These are phyloP conservation scores for Neopestalotiopsis sp. DNA, from an alignment of 2,329 filamentous ascomycete species.

Conservation along the genomic window DNA sequence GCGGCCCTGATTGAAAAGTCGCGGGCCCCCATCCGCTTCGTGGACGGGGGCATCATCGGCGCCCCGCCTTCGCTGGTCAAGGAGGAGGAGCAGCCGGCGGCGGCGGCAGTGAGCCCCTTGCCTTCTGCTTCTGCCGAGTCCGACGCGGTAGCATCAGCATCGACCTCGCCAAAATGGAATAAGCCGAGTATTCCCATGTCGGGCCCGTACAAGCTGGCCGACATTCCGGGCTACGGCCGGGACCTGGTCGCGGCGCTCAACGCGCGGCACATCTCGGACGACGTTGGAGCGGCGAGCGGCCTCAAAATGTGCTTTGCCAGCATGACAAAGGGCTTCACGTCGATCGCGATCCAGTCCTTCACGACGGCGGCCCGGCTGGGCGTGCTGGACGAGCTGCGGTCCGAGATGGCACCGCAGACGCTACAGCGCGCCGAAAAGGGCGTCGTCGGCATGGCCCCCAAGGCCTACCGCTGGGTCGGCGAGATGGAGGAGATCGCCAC, in stretches of 20 bases:
- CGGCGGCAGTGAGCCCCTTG: conserved; percentile 18
- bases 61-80: conserved; percentile 48
- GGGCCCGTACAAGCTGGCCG: conserved; percentile 48
- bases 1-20: conserved; percentile 46
- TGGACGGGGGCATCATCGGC: conserved; percentile 66
- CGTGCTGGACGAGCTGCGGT: conserved; percentile 62
- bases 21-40: conserved; percentile 48
- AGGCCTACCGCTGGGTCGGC: conserved; percentile 78
- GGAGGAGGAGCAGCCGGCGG: conserved; percentile 18
- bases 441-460: conserved; percentile 68
- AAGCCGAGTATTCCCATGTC: conserved; percentile 52
- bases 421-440: conserved; percentile 52
- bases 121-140: not conserved
- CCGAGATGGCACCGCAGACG: conserved; percentile 56
- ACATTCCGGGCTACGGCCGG: conserved; percentile 45
- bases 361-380: conserved; percentile 69
- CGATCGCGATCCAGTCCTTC: conserved; percentile 72
- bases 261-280: conserved; percentile 50
- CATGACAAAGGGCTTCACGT: conserved; percentile 68
- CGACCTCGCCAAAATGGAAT: conserved; percentile 36
- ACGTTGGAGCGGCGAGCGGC: conserved; percentile 61
- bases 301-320: conserved; percentile 72
- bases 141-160: conserved; percentile 12
- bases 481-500: conserved; percentile 79
- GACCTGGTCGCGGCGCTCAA: conserved; percentile 50